A percentile compares a stretch with the other conserved stretches of the same genome.
These are phyloP conservation scores for Kwoniella heveanensis DNA, from an alignment of 768 basidiomycete species.

Conservation along the genomic window DNA sequence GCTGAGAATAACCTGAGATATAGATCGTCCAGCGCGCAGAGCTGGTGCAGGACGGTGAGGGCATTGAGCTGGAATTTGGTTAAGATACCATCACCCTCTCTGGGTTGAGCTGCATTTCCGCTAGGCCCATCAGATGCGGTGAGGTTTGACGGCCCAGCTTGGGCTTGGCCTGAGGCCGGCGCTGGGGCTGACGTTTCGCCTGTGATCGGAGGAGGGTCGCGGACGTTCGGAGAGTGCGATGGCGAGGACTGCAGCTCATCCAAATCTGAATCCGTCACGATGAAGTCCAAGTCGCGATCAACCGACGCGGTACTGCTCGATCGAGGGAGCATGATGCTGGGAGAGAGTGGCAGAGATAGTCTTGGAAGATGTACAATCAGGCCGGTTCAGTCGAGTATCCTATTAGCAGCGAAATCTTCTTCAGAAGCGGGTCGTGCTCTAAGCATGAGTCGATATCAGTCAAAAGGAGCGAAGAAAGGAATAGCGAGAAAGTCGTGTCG, in stretches of 20 bases:
- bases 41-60: slow-evolving; percentile 5
- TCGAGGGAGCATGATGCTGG: neutral
- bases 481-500: too few species aligned
- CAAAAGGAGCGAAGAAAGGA: too few species aligned
- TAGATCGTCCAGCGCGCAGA: slow-evolving; percentile 10
- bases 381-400: too few species aligned
- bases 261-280: neutral
- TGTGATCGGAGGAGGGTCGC: neutral
- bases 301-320: neutral
- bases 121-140: neutral
- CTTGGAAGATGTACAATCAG: too few species aligned
- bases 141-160: too few species aligned
- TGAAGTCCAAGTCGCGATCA: neutral
- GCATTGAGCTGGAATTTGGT: neutral
- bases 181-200: too few species aligned
- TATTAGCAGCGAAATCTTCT: too few species aligned
- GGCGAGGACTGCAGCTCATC: neutral
- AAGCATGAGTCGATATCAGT: too few species aligned
- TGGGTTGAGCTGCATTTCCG: neutral
- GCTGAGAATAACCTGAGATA: slow-evolving; percentile 2
- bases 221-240: neutral
- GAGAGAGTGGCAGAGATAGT: neutral
- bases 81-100: neutral
- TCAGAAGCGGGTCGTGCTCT: too few species aligned
- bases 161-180: too few species aligned